These are phyloP conservation scores for Malbranchea zuffiana DNA, from an alignment of 2,329 filamentous ascomycete species.

Conservation along the genomic window DNA sequence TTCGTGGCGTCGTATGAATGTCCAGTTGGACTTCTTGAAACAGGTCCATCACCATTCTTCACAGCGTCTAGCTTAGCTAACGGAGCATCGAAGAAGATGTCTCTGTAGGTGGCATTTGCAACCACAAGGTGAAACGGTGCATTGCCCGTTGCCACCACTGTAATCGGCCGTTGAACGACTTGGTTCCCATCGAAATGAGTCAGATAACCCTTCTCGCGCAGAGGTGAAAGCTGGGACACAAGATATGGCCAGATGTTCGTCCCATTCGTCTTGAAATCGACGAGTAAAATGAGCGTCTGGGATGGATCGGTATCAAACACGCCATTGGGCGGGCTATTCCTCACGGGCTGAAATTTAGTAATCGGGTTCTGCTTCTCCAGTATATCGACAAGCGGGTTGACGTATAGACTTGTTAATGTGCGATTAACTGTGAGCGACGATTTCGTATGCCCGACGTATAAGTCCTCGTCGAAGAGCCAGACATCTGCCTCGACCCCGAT, in stretches of 20 bases:
- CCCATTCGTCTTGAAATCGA: slow-evolving; percentile 41
- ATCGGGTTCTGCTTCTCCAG: slow-evolving; percentile 40
- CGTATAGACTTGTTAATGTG: slow-evolving; percentile 43
- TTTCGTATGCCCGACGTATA: slow-evolving; percentile 45
- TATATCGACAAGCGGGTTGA: slow-evolving; percentile 42
- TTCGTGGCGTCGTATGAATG: slow-evolving; percentile 40
- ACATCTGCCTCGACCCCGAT: slow-evolving; percentile 48
- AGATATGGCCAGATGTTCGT: slow-evolving; percentile 29
- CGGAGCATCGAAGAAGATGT: slow-evolving; percentile 48
- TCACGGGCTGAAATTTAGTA: slow-evolving; percentile 26
- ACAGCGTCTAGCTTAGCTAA: slow-evolving; percentile 27
- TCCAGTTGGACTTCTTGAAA: slow-evolving; percentile 22
- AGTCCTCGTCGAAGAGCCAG: slow-evolving; percentile 43
- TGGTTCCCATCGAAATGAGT: slow-evolving; percentile 40
- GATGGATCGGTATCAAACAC: slow-evolving; percentile 42
- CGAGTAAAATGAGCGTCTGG: slow-evolving; percentile 42
- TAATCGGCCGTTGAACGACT: slow-evolving; percentile 37
- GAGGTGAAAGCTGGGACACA: slow-evolving; percentile 34
- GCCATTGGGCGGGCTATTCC: slow-evolving; percentile 30
- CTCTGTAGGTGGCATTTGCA: slow-evolving; percentile 39
- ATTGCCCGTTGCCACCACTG: slow-evolving; percentile 45
- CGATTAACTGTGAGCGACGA: slow-evolving; percentile 36
- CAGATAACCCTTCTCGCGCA: slow-evolving; percentile 41
- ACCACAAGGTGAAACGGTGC: slow-evolving; percentile 40
- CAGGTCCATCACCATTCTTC: background rate